Evolutionary conservation across 768 basidiomycete genomes (phyloP).

Genomic region (Lactifluus hygrophoroides): DNA sequence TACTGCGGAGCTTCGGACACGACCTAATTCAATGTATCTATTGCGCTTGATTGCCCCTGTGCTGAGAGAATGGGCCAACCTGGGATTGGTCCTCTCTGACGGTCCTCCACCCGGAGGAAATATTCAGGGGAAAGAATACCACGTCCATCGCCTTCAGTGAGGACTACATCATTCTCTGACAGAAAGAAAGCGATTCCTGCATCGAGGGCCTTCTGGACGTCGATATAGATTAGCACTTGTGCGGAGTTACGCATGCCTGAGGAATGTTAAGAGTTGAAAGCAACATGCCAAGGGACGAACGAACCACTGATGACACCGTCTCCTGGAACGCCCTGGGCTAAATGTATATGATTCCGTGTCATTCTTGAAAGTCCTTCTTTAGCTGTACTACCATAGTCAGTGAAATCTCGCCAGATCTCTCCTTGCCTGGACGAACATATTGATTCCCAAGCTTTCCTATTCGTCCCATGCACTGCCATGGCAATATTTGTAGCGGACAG

Average conservation of each 20-base stretch:
- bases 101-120: constrained; percentile 62
- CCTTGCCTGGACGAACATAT: constrained; percentile 44
- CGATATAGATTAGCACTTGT: constrained; percentile 73
- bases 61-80: constrained; percentile 21
- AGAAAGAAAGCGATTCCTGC: constrained; percentile 67
- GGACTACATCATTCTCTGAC: constrained; percentile 81
- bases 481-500: constrained; percentile 53
- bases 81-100: constrained; percentile 26
- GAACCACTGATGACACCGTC: constrained; percentile 68
- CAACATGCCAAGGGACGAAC: constrained; percentile 21
- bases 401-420: not conserved
- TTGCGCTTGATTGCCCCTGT: not conserved
- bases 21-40: not conserved
- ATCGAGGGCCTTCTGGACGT: constrained; percentile 60
- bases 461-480: constrained; percentile 81
- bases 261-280: not conserved
- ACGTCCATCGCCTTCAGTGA: constrained; percentile 65
- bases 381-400: constrained; percentile 33
- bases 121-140: constrained; percentile 56
- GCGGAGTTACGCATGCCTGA: constrained; percentile 77
- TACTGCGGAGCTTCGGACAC: not conserved
- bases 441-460: constrained; percentile 51
- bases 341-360: constrained; percentile 87
- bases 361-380: constrained; percentile 71
- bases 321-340: constrained; percentile 69